Base-by-base conservation (phyloP, 1,284 basidiomycete species). In the Rhizoctonia solani region DNA sequence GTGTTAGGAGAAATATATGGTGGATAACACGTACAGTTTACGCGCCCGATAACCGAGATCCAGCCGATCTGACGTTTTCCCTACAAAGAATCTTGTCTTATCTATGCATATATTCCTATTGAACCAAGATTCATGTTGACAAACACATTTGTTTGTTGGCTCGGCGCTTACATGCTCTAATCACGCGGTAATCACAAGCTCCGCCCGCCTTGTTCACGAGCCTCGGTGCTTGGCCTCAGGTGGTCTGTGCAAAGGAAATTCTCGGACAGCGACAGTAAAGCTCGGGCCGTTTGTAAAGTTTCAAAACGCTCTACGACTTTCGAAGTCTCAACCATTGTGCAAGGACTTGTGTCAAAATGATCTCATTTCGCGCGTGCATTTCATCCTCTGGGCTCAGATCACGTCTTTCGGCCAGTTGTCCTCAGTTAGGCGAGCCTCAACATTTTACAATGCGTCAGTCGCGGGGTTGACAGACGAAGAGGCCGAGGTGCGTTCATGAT, bases 391-490 rank as follows among this genome's bases (percentile, higher is more conserved):
- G 42, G 30, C 42, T 59, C 4, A 44, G 54, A 19, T 56, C 55
- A 41, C 55, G 55, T 21, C 42, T 59, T 16, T 14, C 46, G 4
- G 25, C 29, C 3, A n/a, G 42, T 30, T 52, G 23, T 19, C 14
- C 4, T 47, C 58, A 9, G 32, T 50, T 13, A 44, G 58, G 9
- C 58, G 58, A 21, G 58, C 58, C 4, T 61, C 58, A 37, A 61
- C 58, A 41, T 61, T 50, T 61, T 95, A 95, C 75, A 92, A 91
- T 72, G 72, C 80, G 2, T 84, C 89, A 66, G 77, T 95, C 30
- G 89, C 92, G 1, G 92, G 92, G n/a, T 80, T 96, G 44, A 89
- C 85, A 1, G 87, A 90, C 30, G 91, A 93, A 50, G 92, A 95
- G 75, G 81, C 82, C 46, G 93, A 95, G 82, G 93, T 92, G 72